These are phyloP conservation scores for Chrysoporthe deuterocubensis DNA, from an alignment of 2,329 filamentous ascomycete species.

Conservation along the genomic window DNA sequence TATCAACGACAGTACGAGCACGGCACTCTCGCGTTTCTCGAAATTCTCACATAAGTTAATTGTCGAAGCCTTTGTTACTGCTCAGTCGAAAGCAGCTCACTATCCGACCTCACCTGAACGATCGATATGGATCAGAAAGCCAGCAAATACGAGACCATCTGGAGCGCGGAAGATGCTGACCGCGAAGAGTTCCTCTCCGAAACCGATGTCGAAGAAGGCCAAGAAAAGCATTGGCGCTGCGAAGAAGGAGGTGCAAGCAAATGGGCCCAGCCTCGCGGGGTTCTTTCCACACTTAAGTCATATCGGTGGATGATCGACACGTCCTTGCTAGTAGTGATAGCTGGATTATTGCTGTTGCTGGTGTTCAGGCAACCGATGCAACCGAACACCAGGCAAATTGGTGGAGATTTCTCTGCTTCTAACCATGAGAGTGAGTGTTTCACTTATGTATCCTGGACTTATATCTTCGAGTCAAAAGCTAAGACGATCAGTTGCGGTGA, in stretches of 20 bases:
- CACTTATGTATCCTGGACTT: not conserved
- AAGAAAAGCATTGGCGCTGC: conserved; percentile 37
- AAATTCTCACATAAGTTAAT: too few relatives aligned
- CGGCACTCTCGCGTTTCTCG: not conserved
- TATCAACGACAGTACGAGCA: not conserved
- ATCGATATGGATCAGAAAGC: conserved; percentile 14
- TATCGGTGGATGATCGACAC: conserved; percentile 41
- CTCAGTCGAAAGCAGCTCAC: not conserved
- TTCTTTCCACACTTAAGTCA: conserved; percentile 30
- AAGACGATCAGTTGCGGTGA: conserved; percentile 38
- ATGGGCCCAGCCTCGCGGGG: conserved; percentile 25
- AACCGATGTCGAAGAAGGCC: conserved; percentile 42
- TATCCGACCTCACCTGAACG: not conserved
- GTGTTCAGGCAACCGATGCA: conserved; percentile 29
- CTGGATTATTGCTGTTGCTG: conserved; percentile 34
- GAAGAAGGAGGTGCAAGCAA: conserved; percentile 25
- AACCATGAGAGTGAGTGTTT: conserved; percentile 40
- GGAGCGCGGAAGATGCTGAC: conserved; percentile 36
- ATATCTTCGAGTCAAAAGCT: conserved; percentile 18
- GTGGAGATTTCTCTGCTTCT: conserved; percentile 43
- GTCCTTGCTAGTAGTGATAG: conserved; percentile 38
- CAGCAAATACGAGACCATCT: conserved; percentile 32
- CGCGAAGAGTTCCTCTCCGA: conserved; percentile 36
- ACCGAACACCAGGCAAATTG: conserved; percentile 37
- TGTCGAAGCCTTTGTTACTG: too few relatives aligned